Evolutionary conservation across 1,284 basidiomycete genomes (phyloP).

Genomic region (Neonothopanus nambi): DNA sequence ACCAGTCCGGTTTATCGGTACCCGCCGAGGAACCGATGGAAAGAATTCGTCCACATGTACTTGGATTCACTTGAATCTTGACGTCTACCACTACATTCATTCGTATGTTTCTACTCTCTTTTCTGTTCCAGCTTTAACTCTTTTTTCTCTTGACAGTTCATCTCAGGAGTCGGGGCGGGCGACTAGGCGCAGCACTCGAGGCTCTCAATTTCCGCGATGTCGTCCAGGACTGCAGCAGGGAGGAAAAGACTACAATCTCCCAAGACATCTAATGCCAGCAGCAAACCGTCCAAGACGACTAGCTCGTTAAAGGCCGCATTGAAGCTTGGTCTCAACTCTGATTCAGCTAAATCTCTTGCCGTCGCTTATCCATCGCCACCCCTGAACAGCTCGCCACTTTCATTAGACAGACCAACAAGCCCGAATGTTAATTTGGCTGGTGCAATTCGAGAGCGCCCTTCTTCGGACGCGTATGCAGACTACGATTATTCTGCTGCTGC

Average conservation of each 20-base stretch:
- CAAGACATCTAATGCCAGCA: neutral
- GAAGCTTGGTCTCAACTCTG: neutral
- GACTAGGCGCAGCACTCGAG: too few relatives aligned
- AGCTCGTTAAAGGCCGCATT: constrained; percentile 3
- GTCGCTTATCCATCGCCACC: too few relatives aligned
- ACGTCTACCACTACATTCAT: neutral
- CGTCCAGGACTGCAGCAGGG: constrained; percentile 15
- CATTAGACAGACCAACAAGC: too few relatives aligned
- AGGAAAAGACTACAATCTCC: constrained; percentile 11
- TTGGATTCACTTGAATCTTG: neutral
- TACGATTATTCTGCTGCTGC: too few relatives aligned
- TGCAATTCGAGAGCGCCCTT: neutral
- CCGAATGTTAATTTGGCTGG: too few relatives aligned
- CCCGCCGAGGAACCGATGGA: too few relatives aligned
- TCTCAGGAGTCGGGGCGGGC: too few relatives aligned
- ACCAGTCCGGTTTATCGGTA: too few relatives aligned
- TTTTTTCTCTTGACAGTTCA: too few relatives aligned
- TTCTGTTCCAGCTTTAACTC: neutral
- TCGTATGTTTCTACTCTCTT: neutral
- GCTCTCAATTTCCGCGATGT: constrained; percentile 7
- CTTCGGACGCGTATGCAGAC: constrained; percentile 1
- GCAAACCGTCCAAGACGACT: neutral
- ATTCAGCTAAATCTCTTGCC: neutral
- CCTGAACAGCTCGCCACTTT: neutral
- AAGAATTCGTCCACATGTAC: too few relatives aligned